Evolutionary conservation across 2,329 filamentous ascomycete genomes (phyloP).

Genomic region (Venturia aucupariae): DNA sequence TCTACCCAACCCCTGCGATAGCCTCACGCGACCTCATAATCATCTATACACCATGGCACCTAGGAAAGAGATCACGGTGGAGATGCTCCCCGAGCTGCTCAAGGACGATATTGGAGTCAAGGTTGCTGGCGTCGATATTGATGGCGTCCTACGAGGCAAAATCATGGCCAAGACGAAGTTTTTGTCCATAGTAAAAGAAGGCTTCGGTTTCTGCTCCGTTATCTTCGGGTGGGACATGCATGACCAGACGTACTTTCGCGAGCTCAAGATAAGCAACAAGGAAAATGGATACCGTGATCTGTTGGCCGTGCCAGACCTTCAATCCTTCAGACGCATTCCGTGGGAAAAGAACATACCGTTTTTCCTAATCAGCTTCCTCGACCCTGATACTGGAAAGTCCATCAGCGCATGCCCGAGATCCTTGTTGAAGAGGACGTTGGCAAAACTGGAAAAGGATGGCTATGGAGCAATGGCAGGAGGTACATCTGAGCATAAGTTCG

Average conservation of each 20-base stretch:
- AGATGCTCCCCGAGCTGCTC: constrained; percentile 58
- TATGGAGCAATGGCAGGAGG: constrained; percentile 83
- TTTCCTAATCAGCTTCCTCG: constrained; percentile 74
- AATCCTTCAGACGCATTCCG: constrained; percentile 71
- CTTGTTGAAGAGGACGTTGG: constrained; percentile 57
- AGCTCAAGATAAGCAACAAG: constrained; percentile 80
- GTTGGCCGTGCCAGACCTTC: constrained; percentile 70
- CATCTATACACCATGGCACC: background rate
- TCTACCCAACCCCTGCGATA: background rate
- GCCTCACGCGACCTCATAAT: background rate
- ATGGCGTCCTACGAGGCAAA: constrained; percentile 81
- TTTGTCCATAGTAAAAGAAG: constrained; percentile 65
- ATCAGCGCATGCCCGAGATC: constrained; percentile 73
- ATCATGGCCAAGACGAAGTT: constrained; percentile 91
- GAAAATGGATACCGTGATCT: constrained; percentile 85
- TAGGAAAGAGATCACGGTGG: constrained; percentile 44
- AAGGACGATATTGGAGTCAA: constrained; percentile 70
- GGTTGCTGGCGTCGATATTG: constrained; percentile 77
- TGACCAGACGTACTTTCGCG: constrained; percentile 77
- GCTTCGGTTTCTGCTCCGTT: constrained; percentile 90
- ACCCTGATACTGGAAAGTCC: constrained; percentile 65
- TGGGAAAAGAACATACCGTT: constrained; percentile 85
- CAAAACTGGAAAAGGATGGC: constrained; percentile 58
- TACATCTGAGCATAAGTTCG: constrained; percentile 33
- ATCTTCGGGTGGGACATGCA: constrained; percentile 98